phyloP scores from a whole-genome alignment of 164 flowering plant species.

The Dillenia turbinata region DNA sequence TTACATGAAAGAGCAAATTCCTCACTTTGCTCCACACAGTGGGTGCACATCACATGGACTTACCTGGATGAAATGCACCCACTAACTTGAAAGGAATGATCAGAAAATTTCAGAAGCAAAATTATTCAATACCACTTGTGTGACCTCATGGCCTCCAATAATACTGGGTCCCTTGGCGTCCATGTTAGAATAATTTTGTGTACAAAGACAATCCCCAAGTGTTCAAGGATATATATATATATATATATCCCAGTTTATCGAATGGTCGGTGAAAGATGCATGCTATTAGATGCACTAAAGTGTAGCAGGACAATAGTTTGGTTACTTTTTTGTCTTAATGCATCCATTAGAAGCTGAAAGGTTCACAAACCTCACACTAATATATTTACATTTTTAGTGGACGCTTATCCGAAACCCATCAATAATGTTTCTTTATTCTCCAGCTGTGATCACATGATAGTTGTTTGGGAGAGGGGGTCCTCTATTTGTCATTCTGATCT shows the following conservation, averaged over 20 bases:
- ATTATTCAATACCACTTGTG: slow-evolving; percentile 11
- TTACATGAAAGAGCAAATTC: neutral
- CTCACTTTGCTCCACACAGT: neutral
- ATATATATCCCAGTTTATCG: neutral
- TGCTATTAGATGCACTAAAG: neutral
- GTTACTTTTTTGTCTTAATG: neutral
- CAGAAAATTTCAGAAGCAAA: slow-evolving; percentile 10
- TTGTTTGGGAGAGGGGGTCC: slow-evolving; percentile 1
- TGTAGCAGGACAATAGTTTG: too few species aligned
- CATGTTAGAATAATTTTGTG: too few species aligned
- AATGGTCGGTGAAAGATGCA: neutral
- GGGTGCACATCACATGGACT: slow-evolving; percentile 39
- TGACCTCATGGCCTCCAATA: slow-evolving; percentile 24
- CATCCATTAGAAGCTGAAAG: neutral
- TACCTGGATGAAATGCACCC: slow-evolving; percentile 19
- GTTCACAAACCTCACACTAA: neutral
- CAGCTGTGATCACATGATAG: slow-evolving; percentile 14
- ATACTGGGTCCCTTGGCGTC: slow-evolving; percentile 19
- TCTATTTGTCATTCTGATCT: slow-evolving; percentile 1
- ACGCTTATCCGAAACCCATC: slow-evolving; percentile 14
- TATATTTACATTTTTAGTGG: neutral
- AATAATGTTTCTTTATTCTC: slow-evolving; percentile 8
- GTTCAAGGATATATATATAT: too few species aligned
- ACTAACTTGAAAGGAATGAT: neutral
- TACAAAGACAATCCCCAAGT: too few species aligned